phyloP scores from a whole-genome alignment of 1,284 basidiomycete species.

The Cryptococcus sp. region DNA sequence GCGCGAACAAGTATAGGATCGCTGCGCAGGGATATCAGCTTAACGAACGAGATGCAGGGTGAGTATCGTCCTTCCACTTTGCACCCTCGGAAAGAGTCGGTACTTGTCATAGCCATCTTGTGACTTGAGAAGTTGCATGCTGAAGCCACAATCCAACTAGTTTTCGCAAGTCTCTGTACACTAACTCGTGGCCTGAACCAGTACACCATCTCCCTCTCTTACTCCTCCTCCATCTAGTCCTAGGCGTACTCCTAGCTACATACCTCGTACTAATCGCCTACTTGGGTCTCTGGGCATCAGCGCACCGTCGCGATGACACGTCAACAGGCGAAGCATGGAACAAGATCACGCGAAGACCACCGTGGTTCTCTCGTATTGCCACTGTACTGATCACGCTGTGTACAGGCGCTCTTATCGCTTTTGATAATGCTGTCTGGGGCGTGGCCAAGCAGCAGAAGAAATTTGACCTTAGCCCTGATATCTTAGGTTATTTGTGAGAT shows the following conservation, averaged over 20 bases:
- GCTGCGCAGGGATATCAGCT: constrained; percentile 23
- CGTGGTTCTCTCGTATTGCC: constrained; percentile 1
- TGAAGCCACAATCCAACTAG: constrained; percentile 8
- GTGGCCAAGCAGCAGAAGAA: constrained; percentile 4
- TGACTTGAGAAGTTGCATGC: neutral
- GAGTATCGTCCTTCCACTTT: constrained; percentile 1
- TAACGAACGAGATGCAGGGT: constrained; percentile 15
- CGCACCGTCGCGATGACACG: neutral
- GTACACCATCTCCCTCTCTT: constrained; percentile 19
- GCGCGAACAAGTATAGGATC: constrained; percentile 9
- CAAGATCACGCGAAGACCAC: constrained; percentile 1
- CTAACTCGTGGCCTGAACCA: constrained; percentile 20
- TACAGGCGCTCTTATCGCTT: constrained; percentile 7
- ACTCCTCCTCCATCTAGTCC: constrained; percentile 29
- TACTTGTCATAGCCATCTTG: too few relatives aligned
- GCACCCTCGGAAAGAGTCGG: too few relatives aligned
- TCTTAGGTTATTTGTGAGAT: constrained; percentile 33
- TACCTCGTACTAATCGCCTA: constrained; percentile 15
- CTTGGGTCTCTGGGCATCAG: neutral
- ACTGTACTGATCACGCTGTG: constrained; percentile 10
- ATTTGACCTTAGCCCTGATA: constrained; percentile 14
- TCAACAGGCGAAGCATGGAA: constrained; percentile 4
- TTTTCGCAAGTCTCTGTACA: constrained; percentile 7
- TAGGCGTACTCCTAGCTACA: constrained; percentile 20
- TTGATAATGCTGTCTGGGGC: constrained; percentile 23